Conservation (phyloP, 2,329 filamentous ascomycete genomes). For the Ophiostoma angusticollis region DNA sequence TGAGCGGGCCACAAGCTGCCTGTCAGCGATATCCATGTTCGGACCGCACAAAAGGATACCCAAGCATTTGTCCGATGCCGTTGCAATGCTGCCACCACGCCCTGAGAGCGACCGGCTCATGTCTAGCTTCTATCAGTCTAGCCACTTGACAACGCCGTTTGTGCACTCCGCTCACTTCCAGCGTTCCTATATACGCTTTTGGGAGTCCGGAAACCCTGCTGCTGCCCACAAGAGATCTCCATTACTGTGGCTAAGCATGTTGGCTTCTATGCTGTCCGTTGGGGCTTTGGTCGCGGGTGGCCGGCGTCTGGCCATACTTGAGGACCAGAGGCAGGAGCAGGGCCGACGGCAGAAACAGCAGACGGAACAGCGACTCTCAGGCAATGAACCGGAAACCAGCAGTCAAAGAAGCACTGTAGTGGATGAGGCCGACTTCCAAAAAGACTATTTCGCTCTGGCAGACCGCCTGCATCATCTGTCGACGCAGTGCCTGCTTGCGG, state of each 20-base stretch:
- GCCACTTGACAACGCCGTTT: slow-evolving; percentile 25
- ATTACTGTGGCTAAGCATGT: slow-evolving; percentile 37
- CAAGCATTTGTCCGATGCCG: slow-evolving; percentile 21
- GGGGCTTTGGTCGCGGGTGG: slow-evolving; percentile 18
- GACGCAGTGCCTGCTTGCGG: slow-evolving; percentile 34
- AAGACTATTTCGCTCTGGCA: slow-evolving; percentile 6
- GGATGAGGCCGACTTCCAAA: slow-evolving; percentile 19
- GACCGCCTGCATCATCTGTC: slow-evolving; percentile 20
- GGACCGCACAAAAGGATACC: slow-evolving; percentile 6
- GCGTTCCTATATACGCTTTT: slow-evolving; percentile 35
- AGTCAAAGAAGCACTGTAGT: slow-evolving; percentile 7
- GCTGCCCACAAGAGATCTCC: slow-evolving; percentile 24
- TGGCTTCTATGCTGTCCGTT: slow-evolving; percentile 34
- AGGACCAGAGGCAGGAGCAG: slow-evolving; percentile 8
- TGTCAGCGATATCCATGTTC: neutral
- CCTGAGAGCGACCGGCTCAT: slow-evolving; percentile 25
- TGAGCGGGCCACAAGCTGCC: neutral
- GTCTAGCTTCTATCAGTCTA: slow-evolving; percentile 26
- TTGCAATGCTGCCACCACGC: slow-evolving; percentile 24
- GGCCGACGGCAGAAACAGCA: neutral
- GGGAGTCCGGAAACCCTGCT: slow-evolving; percentile 18
- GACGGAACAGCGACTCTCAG: neutral
- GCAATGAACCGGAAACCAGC: neutral
- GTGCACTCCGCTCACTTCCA: slow-evolving; percentile 33
- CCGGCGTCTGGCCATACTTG: slow-evolving; percentile 18